phyloP scores from a whole-genome alignment of 257 asterid species.

The Phtheirospermum japonicum region DNA sequence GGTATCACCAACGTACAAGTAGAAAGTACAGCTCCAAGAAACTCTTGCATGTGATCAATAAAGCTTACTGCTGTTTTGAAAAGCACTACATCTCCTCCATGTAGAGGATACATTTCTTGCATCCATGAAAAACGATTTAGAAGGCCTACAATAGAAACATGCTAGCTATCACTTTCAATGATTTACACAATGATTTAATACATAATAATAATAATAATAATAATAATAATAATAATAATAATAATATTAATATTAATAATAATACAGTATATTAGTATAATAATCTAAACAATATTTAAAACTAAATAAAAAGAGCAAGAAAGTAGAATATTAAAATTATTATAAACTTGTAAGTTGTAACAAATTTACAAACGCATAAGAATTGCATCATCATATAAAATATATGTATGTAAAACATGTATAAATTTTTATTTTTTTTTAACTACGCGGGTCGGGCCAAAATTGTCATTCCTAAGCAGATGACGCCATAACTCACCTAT shows the following conservation, averaged over 20 bases:
- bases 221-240: too few relatives aligned
- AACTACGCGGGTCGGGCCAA: neutral
- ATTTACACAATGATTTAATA: neutral
- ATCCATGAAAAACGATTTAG: constrained; percentile 82
- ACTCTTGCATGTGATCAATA: constrained; percentile 90
- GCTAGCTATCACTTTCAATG: too few relatives aligned
- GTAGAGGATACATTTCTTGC: constrained; percentile 76
- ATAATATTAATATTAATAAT: too few relatives aligned
- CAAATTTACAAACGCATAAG: neutral
- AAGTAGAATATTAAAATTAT: too few relatives aligned
- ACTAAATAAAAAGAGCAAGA: too few relatives aligned
- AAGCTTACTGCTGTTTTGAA: constrained; percentile 92
- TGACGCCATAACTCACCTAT: constrained; percentile 43
- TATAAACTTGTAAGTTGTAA: too few relatives aligned
- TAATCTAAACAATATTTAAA: too few relatives aligned
- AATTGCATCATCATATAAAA: neutral
- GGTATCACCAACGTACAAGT: constrained; percentile 80
- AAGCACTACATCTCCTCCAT: constrained; percentile 55
- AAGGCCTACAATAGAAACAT: constrained; percentile 60
- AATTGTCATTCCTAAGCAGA: neutral
- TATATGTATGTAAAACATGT: neutral
- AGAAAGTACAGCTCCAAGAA: constrained; percentile 77
- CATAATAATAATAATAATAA: too few relatives aligned
- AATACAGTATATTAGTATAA: neutral
- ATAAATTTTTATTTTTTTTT: too few relatives aligned